These are phyloP conservation scores for Rhododendron mucronatum DNA, from an alignment of 148 eudicot species.

Conservation along the genomic window DNA sequence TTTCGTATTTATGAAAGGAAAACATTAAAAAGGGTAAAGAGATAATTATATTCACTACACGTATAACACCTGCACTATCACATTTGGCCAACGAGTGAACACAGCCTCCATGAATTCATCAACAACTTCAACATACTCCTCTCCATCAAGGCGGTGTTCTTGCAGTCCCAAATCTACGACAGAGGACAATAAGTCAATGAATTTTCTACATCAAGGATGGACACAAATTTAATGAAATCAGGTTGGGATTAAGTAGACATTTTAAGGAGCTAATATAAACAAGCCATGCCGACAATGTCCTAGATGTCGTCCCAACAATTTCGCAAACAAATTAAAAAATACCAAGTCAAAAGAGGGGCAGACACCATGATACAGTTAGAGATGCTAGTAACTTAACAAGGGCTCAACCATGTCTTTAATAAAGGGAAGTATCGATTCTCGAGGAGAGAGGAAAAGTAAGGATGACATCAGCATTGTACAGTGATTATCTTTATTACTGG, in stretches of 20 bases:
- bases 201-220: neutral
- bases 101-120: conserved; percentile 98
- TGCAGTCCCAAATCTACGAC: conserved; percentile 85
- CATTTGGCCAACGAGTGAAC: conserved; percentile 96
- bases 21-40: neutral
- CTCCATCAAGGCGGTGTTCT: conserved; percentile 92
- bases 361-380: neutral
- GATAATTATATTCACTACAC: no score
- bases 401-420: neutral
- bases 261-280: neutral
- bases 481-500: neutral
- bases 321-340: neutral
- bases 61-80: conserved; percentile 70
- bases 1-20: neutral
- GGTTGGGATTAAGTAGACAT: neutral
- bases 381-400: neutral
- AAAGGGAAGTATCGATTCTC: neutral
- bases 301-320: neutral
- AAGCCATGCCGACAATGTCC: neutral
- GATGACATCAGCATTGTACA: neutral
- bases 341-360: neutral
- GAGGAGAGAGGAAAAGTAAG: neutral
- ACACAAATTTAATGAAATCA: neutral
- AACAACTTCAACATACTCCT: conserved; percentile 79
- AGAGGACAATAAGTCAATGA: conserved; percentile 1